Evolutionary conservation across 2,329 filamentous ascomycete genomes (phyloP), one percentile per base, ranked within the genome.

Genomic region (Cryphonectria naterciae): DNA sequence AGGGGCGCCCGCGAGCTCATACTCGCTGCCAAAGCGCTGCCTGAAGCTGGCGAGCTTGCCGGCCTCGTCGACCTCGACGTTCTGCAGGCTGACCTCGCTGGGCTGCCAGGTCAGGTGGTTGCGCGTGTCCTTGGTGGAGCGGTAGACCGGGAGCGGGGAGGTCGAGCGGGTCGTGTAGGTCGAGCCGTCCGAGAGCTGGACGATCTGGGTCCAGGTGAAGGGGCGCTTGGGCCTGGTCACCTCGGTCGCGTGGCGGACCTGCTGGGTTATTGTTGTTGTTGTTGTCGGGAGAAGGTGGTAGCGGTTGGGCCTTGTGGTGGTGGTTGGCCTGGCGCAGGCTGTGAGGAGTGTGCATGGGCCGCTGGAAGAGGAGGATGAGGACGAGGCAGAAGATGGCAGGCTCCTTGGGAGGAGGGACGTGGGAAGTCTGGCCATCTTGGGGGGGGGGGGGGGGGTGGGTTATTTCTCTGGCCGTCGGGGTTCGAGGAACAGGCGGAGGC

Each of bases 171-270:
- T 87, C 65, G 92, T 90, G 83, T 89, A 98, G 72, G 95, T 92
- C 77, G 89, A 93, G 76, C 96, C 96, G 85, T 99, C 96, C 56
- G 92, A 93, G 74, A 98, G 91, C 68, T 94, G 95, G 75, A 99
- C 87, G 72, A 99, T 88, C 83, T 99, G 96, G n/a, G 95, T 98
- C 86, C 98, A 98, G 75, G 92, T 93, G 86, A 98, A 98, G 58
- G 96, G 95, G 7, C 95, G 90, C 78, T 94, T 92, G n/a, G 94
- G 94, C 22, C 96, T 93, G 73, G 88, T 88, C 79, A 98, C 89
- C 74, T 97, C 92, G 35, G 93, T 94, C 67, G 96, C 96, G 79
- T 94, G 89, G 72, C 94, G 91, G 79, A 90, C 85, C 83, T 95
- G 92, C 65, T 80, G 77, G 72, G 77, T 73, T 6, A 69, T 71